Base-by-base conservation (phyloP, 331 rosid species). In the Telfairia occidentalis region DNA sequence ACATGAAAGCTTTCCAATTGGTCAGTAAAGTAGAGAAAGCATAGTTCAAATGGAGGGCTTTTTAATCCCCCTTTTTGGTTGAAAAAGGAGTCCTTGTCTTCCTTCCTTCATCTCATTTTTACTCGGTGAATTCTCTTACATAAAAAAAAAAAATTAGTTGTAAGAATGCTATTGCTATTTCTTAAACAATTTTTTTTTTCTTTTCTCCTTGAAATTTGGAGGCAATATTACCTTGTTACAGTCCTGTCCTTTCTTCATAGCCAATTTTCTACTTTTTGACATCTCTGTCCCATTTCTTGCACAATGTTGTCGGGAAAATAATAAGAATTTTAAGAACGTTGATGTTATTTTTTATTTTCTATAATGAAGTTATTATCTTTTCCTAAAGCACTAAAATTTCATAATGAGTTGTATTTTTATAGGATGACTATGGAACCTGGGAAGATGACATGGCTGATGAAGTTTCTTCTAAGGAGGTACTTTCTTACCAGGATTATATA, bases 401-500 rank as follows among this genome's bases (percentile, higher is more conserved):
- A 43, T 69, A 2, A 6, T 69, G 52, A 18, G 45, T 48, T 32
- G 30, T 72, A 35, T 12, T 46, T 77, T 72, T 77, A 65, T 86
- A 92, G 97, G 92, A 90, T 38, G 94, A 88, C 54, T 80, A 79
- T 53, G 71, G 77, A 52, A 82, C 88, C 15, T 91, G 98, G 97
- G 98, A 89, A 78, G 97, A 91, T 85, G 86, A 89, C 71, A 64
- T 77, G 58, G 79, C 53, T 77, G 66, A 79, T 60, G 83, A 74
- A 43, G 74, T 76, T 79, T 79, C 82, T 58, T 60, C 71, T 48
- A 78, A 75, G 69, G 80, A 85, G 96, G 97, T 92, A 81, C 69
- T 83, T 69, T 84, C 82, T 78, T 53, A 24, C 30, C 58, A 8
- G 16, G 72, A 69, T 32, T 71, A 18, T 45, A 43, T 48, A 34